Evolutionary conservation across 73 alveolate genomes (phyloP), one percentile per base, ranked within the genome.

Genomic region (Breviolum minutum): DNA sequence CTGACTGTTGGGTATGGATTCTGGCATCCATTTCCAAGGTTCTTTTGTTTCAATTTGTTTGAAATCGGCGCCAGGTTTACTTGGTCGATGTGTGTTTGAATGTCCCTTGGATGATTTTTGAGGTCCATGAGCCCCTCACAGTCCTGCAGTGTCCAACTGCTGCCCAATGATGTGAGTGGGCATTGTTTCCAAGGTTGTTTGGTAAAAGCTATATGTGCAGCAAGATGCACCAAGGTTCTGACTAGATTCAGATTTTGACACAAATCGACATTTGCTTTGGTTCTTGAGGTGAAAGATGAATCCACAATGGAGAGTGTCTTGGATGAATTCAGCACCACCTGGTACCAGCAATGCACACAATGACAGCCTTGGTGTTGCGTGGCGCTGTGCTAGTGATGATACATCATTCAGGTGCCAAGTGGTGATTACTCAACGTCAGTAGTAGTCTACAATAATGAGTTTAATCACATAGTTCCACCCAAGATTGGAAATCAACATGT

Each of bases 261-360:
- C 54, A 40, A 40, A 40, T 29, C 77, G 26, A 24, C 62, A n/a
- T n/a, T n/a, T n/a, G n/a, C n/a, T n/a, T n/a, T n/a, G n/a, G n/a
- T n/a, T n/a, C n/a, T n/a, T 24, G 70, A 90, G 96, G 96, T 90
- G 54, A 90, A 90, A 79, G 96, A 90, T 30, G 96, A 90, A 13
- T 71, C 96, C 14, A 90, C 96, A 12, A 22, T 90, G 88, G 96
- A 90, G 63, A 69, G 96, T n/a, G 32, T 14, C 96, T 90, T 24
- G 73, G 79, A 26, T 26, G 83, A 9, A 73, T 68, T 68, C 24
- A 17, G 17, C 77, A 68, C n/a, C 77, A 68, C 8, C 77, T 68
- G 77, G 77, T 68, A 68, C 24, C 77, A 68, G 77, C 77, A 14
- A 68, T 22, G 17, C 24, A 68, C 77, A 68, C 3, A 68, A 17